These are phyloP conservation scores for Neofusicoccum umdonicola DNA, from an alignment of 2,329 filamentous ascomycete species.

Conservation along the genomic window DNA sequence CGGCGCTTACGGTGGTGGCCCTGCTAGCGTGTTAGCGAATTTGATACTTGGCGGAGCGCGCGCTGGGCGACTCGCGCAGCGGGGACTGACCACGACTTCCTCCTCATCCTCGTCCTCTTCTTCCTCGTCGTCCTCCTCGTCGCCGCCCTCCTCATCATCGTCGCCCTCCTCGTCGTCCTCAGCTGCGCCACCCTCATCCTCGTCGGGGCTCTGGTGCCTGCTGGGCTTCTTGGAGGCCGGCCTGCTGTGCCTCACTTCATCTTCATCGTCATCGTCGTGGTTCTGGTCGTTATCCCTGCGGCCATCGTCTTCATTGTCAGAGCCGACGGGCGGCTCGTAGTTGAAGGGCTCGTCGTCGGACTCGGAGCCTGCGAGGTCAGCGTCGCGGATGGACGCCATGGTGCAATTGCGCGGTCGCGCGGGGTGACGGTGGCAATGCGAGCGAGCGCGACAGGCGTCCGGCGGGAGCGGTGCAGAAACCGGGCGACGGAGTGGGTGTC, in stretches of 20 bases:
- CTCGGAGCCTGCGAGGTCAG: constrained; percentile 43
- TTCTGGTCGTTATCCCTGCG: constrained; percentile 41
- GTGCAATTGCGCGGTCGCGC: neutral
- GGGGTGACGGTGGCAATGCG: neutral
- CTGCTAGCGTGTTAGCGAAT: constrained; percentile 34
- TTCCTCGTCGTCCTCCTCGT: constrained; percentile 42
- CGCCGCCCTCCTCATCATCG: constrained; percentile 38
- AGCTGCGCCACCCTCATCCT: constrained; percentile 23
- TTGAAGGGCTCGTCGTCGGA: constrained; percentile 90
- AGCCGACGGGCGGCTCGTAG: constrained; percentile 70
- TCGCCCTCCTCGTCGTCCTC: constrained; percentile 34
- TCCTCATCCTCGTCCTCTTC: constrained; percentile 51
- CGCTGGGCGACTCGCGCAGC: constrained; percentile 36
- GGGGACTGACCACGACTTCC: constrained; percentile 39
- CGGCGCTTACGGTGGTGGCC: constrained; percentile 75
- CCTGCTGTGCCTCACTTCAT: constrained; percentile 25
- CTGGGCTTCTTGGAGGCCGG: constrained; percentile 19
- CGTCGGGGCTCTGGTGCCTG: constrained; percentile 41
- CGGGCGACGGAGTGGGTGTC: neutral
- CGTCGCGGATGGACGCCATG: constrained; percentile 14
- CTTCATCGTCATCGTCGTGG: constrained; percentile 48
- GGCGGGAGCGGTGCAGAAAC: too few species aligned
- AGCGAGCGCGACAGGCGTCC: neutral
- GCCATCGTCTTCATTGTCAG: constrained; percentile 39
- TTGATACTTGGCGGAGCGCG: constrained; percentile 22